phyloP scores from a whole-genome alignment of 2,329 filamentous ascomycete species.

The Raffaelea arxii region DNA sequence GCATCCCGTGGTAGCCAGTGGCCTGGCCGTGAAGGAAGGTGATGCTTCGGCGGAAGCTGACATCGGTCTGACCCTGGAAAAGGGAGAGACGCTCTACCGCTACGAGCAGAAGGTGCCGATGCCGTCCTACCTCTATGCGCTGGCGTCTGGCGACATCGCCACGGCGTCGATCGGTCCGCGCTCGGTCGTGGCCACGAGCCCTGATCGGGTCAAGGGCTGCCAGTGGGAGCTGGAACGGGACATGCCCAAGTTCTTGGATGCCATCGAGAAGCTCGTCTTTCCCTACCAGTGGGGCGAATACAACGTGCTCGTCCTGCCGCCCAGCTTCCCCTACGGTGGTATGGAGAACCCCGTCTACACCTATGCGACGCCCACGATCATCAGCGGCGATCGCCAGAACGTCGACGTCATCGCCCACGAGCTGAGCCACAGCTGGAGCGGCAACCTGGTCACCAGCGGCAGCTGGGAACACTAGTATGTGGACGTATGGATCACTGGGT shows the following conservation, averaged over 20 bases:
- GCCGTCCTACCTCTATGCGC: slow-evolving; percentile 87
- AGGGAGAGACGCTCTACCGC: slow-evolving; percentile 59
- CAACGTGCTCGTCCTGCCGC: slow-evolving; percentile 83
- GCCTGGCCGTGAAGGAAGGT: slow-evolving; percentile 41
- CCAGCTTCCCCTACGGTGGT: slow-evolving; percentile 81
- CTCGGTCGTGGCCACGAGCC: slow-evolving; percentile 76
- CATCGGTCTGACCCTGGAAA: slow-evolving; percentile 22
- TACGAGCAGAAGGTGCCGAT: slow-evolving; percentile 91
- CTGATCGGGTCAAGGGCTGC: slow-evolving; percentile 72
- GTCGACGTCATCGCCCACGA: slow-evolving; percentile 94
- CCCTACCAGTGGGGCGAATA: slow-evolving; percentile 93
- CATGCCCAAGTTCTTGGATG: slow-evolving; percentile 84
- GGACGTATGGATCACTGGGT: not conserved
- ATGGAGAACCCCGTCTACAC: slow-evolving; percentile 95
- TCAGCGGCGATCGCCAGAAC: slow-evolving; percentile 84
- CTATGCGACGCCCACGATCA: slow-evolving; percentile 88
- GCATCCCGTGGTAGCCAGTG: slow-evolving; percentile 85
- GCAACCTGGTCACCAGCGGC: slow-evolving; percentile 70
- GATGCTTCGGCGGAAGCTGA: not conserved
- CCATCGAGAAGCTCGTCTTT: slow-evolving; percentile 72
- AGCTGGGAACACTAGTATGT: slow-evolving; percentile 72
- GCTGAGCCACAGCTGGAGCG: slow-evolving; percentile 71
- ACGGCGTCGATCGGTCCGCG: slow-evolving; percentile 79
- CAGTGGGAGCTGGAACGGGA: slow-evolving; percentile 87
- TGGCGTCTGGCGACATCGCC: slow-evolving; percentile 77